These are phyloP conservation scores for Gnomoniopsis sp. DNA, from an alignment of 2,329 filamentous ascomycete species.

Conservation along the genomic window DNA sequence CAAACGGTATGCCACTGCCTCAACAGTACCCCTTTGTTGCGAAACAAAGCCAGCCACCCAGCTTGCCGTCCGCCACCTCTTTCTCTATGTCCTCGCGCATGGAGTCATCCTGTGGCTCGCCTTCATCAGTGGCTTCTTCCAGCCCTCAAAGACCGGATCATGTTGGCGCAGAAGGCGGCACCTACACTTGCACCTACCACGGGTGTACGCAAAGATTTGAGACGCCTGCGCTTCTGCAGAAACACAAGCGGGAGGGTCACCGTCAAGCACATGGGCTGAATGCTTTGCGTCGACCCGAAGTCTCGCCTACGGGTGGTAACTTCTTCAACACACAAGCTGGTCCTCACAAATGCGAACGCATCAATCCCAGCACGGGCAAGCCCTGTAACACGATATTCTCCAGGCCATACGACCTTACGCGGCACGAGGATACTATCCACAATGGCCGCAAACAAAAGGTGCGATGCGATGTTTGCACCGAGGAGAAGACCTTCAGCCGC, in stretches of 20 bases:
- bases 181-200: constrained; percentile 95
- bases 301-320: constrained; percentile 22
- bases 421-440: constrained; percentile 97
- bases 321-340: constrained; percentile 83
- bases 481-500: constrained; percentile 95
- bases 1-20: constrained; percentile 36
- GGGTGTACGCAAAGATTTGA: constrained; percentile 87
- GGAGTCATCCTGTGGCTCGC: constrained; percentile 40
- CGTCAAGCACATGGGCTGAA: constrained; percentile 62
- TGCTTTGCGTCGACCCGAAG: constrained; percentile 29
- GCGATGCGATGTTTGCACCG: constrained; percentile 84
- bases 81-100: constrained; percentile 33
- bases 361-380: constrained; percentile 93
- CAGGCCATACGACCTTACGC: constrained; percentile 91
- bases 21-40: constrained; percentile 52
- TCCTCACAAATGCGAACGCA: constrained; percentile 86
- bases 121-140: constrained; percentile 26
- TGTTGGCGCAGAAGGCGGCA: constrained; percentile 73
- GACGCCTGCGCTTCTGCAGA: constrained; percentile 80
- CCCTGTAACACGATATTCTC: constrained; percentile 94
- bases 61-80: constrained; percentile 28
- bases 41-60: constrained; percentile 35
- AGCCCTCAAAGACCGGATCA: constrained; percentile 52
- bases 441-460: constrained; percentile 94
- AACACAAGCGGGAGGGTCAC: constrained; percentile 93